Evolutionary conservation across 129 eudicot genomes (phyloP), one percentile per base, ranked within the genome.

Genomic region (Lactuca sativa): DNA sequence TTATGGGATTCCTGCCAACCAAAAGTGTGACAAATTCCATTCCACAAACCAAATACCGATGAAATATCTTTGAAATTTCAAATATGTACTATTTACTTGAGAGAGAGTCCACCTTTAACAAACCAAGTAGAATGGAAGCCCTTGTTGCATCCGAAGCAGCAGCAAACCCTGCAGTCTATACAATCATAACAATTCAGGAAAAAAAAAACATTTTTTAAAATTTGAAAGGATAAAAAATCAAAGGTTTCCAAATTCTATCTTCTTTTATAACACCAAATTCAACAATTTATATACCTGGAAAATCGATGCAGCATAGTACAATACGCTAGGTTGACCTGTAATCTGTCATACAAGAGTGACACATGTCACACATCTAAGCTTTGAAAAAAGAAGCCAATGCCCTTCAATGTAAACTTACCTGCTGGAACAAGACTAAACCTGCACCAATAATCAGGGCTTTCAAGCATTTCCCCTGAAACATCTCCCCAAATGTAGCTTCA

Each of bases 291-390:
- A 30, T 85, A 92, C 98, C 95, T 89, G 88, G 60, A 93, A 83
- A 67, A 93, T 93, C 44, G 92, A 58, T 61, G 95, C 95, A 65
- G 99, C 97, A 82, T 93, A 93, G 69, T 93, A 93, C 38, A 93
- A 64, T 58, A 93, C 97, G 72, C 99, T 93, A 51, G 99, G 99
- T 74, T 93, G 99, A 58, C 99, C 99, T 58, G 99, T 93, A 72
- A 93, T 93, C 97, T 93, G 84, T 61, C 47, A 88, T 49, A 59
- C 59, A 62, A 70, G 38, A 67, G 16, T 5, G n/a, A 2, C 49
- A 9, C 49, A 43, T 43, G 49, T 43, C 49, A 69, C 56, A 80
- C 21, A 33, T n/a, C 47, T 77, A 61, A 76, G 57, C 44, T 32
- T 44, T 43, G 58, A 62, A 41, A 65, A 37, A 44, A 48, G 13